Conservation (phyloP, 805 yeast genomes). For the Candida pseudofarinosa region DNA sequence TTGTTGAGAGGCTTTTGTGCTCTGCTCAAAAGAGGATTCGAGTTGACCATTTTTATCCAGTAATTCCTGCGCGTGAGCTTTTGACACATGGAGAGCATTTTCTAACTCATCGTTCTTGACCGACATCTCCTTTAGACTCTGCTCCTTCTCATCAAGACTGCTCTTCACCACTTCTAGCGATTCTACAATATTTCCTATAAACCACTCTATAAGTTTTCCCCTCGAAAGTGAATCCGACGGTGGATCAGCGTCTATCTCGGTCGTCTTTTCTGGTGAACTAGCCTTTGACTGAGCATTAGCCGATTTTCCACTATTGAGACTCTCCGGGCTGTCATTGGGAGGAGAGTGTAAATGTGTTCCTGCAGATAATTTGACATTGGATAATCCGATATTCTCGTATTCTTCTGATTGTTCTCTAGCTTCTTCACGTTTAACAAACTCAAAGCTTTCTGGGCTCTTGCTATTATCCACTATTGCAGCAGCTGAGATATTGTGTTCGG, state of each 20-base stretch:
- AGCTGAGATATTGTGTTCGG: neutral
- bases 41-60: neutral
- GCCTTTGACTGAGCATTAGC: neutral
- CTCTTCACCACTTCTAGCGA: neutral
- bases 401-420: neutral
- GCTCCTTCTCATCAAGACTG: neutral
- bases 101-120: neutral
- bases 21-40: neutral
- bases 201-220: neutral
- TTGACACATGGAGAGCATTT: neutral
- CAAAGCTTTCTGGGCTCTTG: neutral
- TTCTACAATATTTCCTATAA: neutral
- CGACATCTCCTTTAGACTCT: neutral
- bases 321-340: neutral
- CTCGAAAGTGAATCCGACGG: neutral
- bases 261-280: neutral
- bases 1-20: neutral
- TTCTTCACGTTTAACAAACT: neutral
- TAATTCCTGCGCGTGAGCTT: neutral
- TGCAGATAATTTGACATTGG: neutral
- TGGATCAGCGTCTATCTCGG: neutral
- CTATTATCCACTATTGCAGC: conserved; percentile 5
- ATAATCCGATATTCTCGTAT: neutral
- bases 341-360: neutral
- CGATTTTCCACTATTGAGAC: neutral